A percentile compares a stretch with the other conserved stretches of the same genome.
These are phyloP conservation scores for Bertia moriformis DNA, from an alignment of 2,329 filamentous ascomycete species.

Conservation along the genomic window DNA sequence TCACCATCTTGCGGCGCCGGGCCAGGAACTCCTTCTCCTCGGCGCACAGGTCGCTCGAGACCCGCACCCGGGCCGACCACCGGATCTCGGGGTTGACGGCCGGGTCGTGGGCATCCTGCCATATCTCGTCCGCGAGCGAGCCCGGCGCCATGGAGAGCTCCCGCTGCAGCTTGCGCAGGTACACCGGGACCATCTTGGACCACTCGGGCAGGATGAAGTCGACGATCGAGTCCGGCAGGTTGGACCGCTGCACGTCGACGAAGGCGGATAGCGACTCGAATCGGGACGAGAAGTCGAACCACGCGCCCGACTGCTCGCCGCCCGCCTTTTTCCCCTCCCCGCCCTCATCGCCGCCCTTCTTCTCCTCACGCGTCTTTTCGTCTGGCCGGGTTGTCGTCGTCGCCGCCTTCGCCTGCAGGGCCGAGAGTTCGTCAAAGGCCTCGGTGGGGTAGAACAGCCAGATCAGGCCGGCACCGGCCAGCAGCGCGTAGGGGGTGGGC, in stretches of 20 bases:
- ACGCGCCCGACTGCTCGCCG: slow-evolving; percentile 18
- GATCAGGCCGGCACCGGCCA: slow-evolving; percentile 20
- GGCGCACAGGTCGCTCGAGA: slow-evolving; percentile 66
- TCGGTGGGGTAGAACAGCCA: slow-evolving; percentile 28
- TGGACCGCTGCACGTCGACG: slow-evolving; percentile 38
- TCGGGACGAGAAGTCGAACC: slow-evolving; percentile 28
- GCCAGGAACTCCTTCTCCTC: slow-evolving; percentile 67
- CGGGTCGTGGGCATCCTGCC: slow-evolving; percentile 77
- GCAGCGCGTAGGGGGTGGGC: slow-evolving; percentile 14
- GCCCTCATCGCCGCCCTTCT: slow-evolving; percentile 3
- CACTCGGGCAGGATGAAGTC: slow-evolving; percentile 68
- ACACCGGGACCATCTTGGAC: slow-evolving; percentile 62
- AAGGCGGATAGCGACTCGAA: slow-evolving; percentile 38
- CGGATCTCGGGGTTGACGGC: slow-evolving; percentile 74
- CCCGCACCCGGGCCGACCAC: slow-evolving; percentile 66
- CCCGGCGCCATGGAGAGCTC: slow-evolving; percentile 80
- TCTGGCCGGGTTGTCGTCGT: too few relatives aligned
- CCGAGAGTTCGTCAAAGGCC: slow-evolving; percentile 21
- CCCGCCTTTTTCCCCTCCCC: slow-evolving; percentile 6
- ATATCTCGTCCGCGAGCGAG: slow-evolving; percentile 82
- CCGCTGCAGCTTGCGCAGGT: slow-evolving; percentile 67
- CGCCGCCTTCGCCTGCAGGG: slow-evolving; percentile 4
- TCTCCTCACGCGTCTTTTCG: slow-evolving; percentile 4
- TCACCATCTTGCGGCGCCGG: slow-evolving; percentile 54
- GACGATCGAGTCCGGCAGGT: slow-evolving; percentile 43